Evolutionary conservation across 495 filamentous ascomycete genomes (phyloP).

Genomic region (Neurospora tetrasperma): DNA sequence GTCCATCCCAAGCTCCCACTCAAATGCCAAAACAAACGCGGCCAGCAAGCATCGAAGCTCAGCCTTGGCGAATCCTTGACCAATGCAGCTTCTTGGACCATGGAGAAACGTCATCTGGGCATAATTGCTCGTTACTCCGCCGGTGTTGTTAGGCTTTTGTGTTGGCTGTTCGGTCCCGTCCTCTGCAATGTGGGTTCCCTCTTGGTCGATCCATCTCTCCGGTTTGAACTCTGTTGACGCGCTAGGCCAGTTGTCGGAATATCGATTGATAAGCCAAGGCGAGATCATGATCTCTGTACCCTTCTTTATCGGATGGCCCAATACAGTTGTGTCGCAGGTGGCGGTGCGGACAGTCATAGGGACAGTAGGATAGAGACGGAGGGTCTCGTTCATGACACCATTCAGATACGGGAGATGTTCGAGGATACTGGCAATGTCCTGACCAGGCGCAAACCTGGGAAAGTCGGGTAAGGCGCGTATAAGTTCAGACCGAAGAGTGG

Average conservation of each 20-base stretch:
- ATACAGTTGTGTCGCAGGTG: slow-evolving; percentile 18
- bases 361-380: slow-evolving; percentile 35
- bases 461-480: slow-evolving; percentile 50
- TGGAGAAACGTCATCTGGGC: slow-evolving; percentile 49
- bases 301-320: slow-evolving; percentile 8
- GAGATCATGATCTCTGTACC: slow-evolving; percentile 12
- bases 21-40: slow-evolving; percentile 56
- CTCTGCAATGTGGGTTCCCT: background rate
- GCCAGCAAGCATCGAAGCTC: slow-evolving; percentile 77
- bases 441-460: slow-evolving; percentile 21
- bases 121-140: slow-evolving; percentile 44
- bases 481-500: slow-evolving; percentile 36
- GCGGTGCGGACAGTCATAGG: slow-evolving; percentile 51
- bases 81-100: slow-evolving; percentile 51
- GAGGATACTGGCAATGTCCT: slow-evolving; percentile 36
- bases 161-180: background rate
- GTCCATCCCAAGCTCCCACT: slow-evolving; percentile 46
- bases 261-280: slow-evolving; percentile 9
- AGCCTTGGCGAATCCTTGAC: slow-evolving; percentile 60
- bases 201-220: slow-evolving; percentile 19
- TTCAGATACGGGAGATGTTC: slow-evolving; percentile 42
- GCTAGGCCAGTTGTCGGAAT: slow-evolving; percentile 9
- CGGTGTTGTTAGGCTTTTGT: slow-evolving; percentile 25
- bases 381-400: slow-evolving; percentile 31
- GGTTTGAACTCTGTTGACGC: slow-evolving; percentile 9